Evolutionary conservation across 2,329 filamentous ascomycete genomes (phyloP), one percentile per base, ranked within the genome.

Genomic region (Epichloe uncinata): DNA sequence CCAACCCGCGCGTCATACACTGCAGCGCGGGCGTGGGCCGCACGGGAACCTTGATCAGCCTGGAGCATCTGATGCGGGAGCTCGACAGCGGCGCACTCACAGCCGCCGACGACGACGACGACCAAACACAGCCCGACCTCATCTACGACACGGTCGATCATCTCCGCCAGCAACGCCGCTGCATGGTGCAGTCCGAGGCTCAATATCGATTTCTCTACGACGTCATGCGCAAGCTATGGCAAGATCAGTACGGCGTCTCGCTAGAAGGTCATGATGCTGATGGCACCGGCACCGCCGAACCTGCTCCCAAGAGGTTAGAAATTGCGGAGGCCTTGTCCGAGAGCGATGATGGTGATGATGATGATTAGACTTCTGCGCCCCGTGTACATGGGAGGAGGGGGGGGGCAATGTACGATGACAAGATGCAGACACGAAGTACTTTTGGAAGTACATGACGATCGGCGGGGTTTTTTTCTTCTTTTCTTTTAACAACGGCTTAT

Each of bases 11-110:
- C 50, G 82, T 97, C 52, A 78, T 89, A 11, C 85, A 90, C 66
- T 90, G 86, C 70, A 95, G 87, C 61, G 93, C 93, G 7, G 93
- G 93, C 38, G 91, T 98, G 13, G 93, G 93, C 12, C 81, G 93
- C 50, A 95, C 87, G 7, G 93, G 93, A 35, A 97, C 93, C 0
- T 98, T 97, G 63, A 95, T 98, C 60, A 85, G 88, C 2, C 77
- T 98, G n/a, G 93, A 97, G 66, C 88, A 94, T 65, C 78, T 98
- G 26, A 75, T 95, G 55, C 77, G 82, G 36, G 88, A 96, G 66
- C 74, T 97, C 9, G 81, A 87, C 26, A 77, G 81, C 5, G 91
- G 89, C 46, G 75, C 81, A 20, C 68, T 95, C 49, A 57, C 60
- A 15, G 6, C 35, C 35, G 13, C 35, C 35, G 35, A 2, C 12